phyloP scores from a whole-genome alignment of 306 rosid genomes.

The Prunus campanulata region DNA sequence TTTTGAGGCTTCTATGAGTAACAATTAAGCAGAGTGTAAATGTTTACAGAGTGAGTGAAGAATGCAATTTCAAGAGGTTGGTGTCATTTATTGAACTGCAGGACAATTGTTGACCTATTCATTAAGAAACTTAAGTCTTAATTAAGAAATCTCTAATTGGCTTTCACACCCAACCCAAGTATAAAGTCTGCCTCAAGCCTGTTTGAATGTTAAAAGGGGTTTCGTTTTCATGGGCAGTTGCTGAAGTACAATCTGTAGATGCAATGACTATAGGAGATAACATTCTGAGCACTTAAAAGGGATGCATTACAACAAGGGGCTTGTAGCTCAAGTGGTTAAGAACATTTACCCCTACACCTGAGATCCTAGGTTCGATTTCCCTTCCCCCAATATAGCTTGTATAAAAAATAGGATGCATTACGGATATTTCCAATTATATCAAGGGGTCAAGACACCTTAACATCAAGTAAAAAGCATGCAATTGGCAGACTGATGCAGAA shows the following conservation, averaged over 20 bases:
- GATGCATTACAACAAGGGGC: too few relatives aligned
- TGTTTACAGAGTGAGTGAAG: neutral
- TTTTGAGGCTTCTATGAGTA: neutral
- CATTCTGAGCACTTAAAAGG: too few relatives aligned
- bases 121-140: neutral
- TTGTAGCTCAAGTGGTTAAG: too few relatives aligned
- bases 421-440: neutral
- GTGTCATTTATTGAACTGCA: neutral
- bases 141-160: neutral
- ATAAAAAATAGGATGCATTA: too few relatives aligned
- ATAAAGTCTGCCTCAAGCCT: neutral
- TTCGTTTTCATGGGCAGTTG: neutral
- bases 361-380: too few relatives aligned
- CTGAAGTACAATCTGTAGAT: too few relatives aligned
- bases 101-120: too few relatives aligned
- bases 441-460: neutral
- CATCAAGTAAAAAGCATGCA: neutral
- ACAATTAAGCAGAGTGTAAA: neutral
- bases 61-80: neutral
- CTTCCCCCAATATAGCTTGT: too few relatives aligned
- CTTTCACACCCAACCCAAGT: neutral
- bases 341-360: too few relatives aligned
- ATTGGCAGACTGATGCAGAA: neutral
- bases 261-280: too few relatives aligned
- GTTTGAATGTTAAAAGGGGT: neutral